Base-by-base conservation (phyloP, 2,329 filamentous ascomycete species). In the Chrysoporthe cubensis region DNA sequence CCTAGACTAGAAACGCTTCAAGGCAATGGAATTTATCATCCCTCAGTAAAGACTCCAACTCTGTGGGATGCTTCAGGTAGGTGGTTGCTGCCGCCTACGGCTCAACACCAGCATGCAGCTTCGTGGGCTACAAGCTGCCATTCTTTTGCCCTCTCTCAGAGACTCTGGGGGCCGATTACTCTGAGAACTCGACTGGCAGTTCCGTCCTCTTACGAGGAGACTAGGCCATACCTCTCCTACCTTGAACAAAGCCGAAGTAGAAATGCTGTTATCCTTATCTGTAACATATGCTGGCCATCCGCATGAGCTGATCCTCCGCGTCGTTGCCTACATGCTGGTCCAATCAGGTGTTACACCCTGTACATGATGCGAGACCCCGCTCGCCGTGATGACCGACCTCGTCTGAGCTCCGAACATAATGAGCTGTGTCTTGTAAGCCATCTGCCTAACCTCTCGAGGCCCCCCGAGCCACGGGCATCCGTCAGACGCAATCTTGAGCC, bases 311-410 rank as follows among this genome's bases (percentile, higher is more conserved):
- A 40, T 2, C 54, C 54, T 57, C 16, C 54, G 16, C 32, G 5
- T 40, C 16, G 32, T n/a, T 26, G 16, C 34, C 18, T 40, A 57
- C 6, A 5, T 4, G 18, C 6, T 57, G 34, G 54, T 4, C 54
- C 54, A 57, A 57, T 57, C 54, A 40, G 34, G 34, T 57, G 54
- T 57, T 40, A 40, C n/a, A 34, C 54, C 34, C 54, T 14, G 26
- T 57, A 37, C 16, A 40, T 21, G 18, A 34, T 26, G 16, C 34
- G 8, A 18, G 34, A 40, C 54, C 54, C 54, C 54, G 54, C 54
- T 57, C 54, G 54, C 32, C 7, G 54, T 40, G 54, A 40, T 57
- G 16, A 57, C 16, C 18, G 34, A 40, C 34, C 54, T 40, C 16
- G 4, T 34, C 8, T 21, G 3, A 8, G 18, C 21, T 32, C 8